Conservation (phyloP, 1,284 basidiomycete genomes). For the Lentinula novae-zelandiae region DNA sequence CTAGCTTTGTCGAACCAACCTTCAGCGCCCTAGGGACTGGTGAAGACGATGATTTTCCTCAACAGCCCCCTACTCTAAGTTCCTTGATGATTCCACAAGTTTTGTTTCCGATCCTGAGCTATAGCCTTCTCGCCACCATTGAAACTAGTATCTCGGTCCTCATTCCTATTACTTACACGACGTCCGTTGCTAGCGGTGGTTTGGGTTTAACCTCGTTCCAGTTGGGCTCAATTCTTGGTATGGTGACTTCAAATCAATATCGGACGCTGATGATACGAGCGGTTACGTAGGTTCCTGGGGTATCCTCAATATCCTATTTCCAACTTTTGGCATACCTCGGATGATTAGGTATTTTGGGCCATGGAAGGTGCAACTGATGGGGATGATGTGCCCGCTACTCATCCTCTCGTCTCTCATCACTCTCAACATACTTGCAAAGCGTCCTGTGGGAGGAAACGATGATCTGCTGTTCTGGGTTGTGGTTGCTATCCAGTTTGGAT, state of each 20-base stretch:
- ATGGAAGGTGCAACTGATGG: neutral
- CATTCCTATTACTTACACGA: constrained; percentile 1
- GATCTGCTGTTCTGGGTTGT: neutral
- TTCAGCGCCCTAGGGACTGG: neutral
- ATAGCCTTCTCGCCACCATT: neutral
- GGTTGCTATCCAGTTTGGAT: neutral
- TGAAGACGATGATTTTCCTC: neutral
- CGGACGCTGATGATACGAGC: neutral
- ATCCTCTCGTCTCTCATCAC: neutral
- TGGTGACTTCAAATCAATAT: neutral
- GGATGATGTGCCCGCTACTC: neutral
- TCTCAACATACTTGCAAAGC: neutral
- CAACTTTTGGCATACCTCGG: neutral
- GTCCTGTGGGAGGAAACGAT: neutral
- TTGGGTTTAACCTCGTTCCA: neutral
- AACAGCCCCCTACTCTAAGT: neutral
- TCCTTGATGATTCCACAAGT: neutral
- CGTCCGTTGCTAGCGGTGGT: neutral
- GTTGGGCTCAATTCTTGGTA: neutral
- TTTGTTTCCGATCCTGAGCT: neutral
- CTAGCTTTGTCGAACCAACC: neutral
- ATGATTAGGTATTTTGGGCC: neutral
- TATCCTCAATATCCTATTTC: neutral
- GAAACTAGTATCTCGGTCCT: neutral
- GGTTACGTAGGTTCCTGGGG: neutral